A percentile compares a stretch with the other conserved stretches of the same genome.
Conservation (phyloP, 176 grass and related monocot genomes). For the Luzula sylvatica region DNA sequence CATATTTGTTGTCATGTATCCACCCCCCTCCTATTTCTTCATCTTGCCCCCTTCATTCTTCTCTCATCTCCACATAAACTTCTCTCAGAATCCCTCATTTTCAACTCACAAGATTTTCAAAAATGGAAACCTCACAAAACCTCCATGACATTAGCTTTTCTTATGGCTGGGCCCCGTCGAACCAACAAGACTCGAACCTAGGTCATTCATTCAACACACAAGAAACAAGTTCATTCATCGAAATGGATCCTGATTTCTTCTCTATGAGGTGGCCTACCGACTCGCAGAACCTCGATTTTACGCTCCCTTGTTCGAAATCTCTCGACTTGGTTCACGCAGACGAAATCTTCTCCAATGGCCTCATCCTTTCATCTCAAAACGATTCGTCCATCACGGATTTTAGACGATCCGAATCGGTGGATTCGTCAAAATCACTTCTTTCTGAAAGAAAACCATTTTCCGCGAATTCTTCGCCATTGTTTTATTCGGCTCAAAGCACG, state of each 20-base stretch:
- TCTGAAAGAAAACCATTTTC: slow-evolving; percentile 5
- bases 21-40: slow-evolving; percentile 36
- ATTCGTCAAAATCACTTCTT: slow-evolving; percentile 16
- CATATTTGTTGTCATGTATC: slow-evolving; percentile 13
- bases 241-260: slow-evolving; percentile 72
- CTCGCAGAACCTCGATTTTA: slow-evolving; percentile 20
- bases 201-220: slow-evolving; percentile 35
- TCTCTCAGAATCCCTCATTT: slow-evolving; percentile 3
- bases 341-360: slow-evolving; percentile 41
- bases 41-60: slow-evolving; percentile 12
- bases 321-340: slow-evolving; percentile 22
- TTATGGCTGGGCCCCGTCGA: slow-evolving; percentile 22
- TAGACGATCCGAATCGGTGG: neutral
- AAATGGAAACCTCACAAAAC: slow-evolving; percentile 45
- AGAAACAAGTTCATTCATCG: slow-evolving; percentile 49
- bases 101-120: neutral
- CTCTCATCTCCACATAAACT: neutral
- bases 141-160: slow-evolving; percentile 54
- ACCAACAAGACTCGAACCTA: slow-evolving; percentile 9
- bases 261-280: slow-evolving; percentile 70
- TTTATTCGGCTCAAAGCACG: slow-evolving; percentile 73
- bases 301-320: slow-evolving; percentile 12
- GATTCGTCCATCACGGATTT: neutral
- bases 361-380: slow-evolving; percentile 15
- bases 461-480: slow-evolving; percentile 42